A percentile compares a stretch with the other conserved stretches of the same genome.
These are phyloP conservation scores for Xylariaceae sp. DNA, from an alignment of 2,329 filamentous ascomycete species.

Conservation along the genomic window DNA sequence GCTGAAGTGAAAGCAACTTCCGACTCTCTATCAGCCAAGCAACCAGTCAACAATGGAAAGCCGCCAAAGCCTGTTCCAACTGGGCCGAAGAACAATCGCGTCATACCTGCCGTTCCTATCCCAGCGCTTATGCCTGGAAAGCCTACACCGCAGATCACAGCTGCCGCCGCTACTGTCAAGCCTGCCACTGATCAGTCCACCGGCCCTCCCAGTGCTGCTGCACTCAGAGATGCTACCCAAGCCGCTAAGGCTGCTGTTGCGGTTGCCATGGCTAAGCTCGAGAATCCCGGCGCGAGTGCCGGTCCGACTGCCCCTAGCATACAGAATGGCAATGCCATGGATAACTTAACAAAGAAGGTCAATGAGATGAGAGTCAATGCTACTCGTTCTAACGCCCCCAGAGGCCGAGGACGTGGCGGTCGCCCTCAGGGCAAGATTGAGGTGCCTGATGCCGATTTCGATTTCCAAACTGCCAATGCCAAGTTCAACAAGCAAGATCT, in stretches of 20 bases:
- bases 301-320: constrained; percentile 24
- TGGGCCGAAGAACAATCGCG: constrained; percentile 49
- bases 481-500: constrained; percentile 86
- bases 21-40: constrained; percentile 43
- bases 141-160: constrained; percentile 26
- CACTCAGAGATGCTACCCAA: constrained; percentile 65
- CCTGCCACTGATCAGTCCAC: constrained; percentile 36
- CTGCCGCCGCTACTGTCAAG: constrained; percentile 31
- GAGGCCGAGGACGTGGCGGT: constrained; percentile 44
- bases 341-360: constrained; percentile 71
- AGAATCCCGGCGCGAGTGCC: constrained; percentile 30
- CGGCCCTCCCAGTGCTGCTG: constrained; percentile 35
- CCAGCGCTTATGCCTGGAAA: constrained; percentile 40
- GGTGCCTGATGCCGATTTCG: constrained; percentile 85
- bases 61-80: constrained; percentile 40
- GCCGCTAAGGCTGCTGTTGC: constrained; percentile 75
- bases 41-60: constrained; percentile 33
- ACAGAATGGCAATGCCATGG: constrained; percentile 49
- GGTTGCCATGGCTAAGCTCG: constrained; percentile 71
- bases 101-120: constrained; percentile 64
- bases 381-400: constrained; percentile 43
- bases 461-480: constrained; percentile 81
- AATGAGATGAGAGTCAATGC: constrained; percentile 71
- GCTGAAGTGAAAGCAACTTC: constrained; percentile 51
- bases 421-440: constrained; percentile 65